Evolutionary conservation across 139 green algal species (phyloP), one percentile per base, ranked within the genome.

Genomic region (Chlamydomonas incerta): DNA sequence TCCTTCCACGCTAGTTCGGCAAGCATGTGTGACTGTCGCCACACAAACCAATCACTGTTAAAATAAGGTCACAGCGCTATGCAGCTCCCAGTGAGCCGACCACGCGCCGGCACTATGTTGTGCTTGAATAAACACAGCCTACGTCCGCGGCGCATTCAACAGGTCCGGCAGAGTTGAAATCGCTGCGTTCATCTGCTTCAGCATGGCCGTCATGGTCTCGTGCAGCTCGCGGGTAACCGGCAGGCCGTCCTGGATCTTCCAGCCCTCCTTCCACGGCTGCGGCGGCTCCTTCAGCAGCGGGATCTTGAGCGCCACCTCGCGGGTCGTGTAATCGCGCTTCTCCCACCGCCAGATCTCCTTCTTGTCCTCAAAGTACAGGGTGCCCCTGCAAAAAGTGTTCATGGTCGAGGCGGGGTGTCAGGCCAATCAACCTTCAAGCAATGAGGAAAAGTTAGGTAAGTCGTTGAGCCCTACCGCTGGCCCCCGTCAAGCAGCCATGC

Each of bases 181-280:
- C 31, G 85, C 88, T 35, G 65, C 55, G 66, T 97, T 97, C 88
- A 96, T 96, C 50, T 93, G 90, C 2, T 60, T 85, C 46, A 97
- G 41, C 94, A 95, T 95, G 24, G 71, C 35, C 17, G 66, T 84
- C 17, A 94, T 63, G 0, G 81, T 89, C 0, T 93, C 72, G 35
- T 95, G 87, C 79, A 95, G 76, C n/a, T 92, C 55, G n/a, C 83
- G 57, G 13, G 77, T 92, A 6, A 97, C 90, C 9, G 90, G 84
- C 69, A 92, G 62, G 35, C 91, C 88, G 67, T 95, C 94, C 50
- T 97, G 93, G 24, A 96, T 88, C 72, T 88, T 86, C 86, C 72
- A 94, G 26, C 86, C 87, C 14, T 75, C 34, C 33, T 90, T 50
- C 63, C 88, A 91, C 4, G 76, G 63, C 71, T 87, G 87, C 29